Evolutionary conservation across 1,139 yeast genomes (phyloP).

Genomic region (Saccharomyces uvarum): DNA sequence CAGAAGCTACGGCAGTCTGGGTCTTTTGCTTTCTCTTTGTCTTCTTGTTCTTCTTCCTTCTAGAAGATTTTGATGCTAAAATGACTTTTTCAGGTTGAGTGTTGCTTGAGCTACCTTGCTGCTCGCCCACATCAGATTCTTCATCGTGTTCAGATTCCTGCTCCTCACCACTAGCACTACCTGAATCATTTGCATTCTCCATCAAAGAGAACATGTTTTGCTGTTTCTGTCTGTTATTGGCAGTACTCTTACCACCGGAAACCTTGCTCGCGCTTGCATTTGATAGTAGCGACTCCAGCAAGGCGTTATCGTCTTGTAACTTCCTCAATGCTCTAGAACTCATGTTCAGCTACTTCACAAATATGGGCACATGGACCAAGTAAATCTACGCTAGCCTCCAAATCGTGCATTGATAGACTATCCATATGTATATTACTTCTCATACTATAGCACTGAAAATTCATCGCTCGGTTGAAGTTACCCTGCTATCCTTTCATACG

Average conservation of each 20-base stretch:
- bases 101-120: constrained; percentile 8
- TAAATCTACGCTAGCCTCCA: neutral
- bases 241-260: neutral
- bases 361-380: neutral
- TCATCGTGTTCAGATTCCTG: constrained; percentile 10
- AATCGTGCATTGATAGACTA: neutral
- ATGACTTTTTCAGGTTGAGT: constrained; percentile 9
- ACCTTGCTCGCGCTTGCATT: constrained; percentile 2
- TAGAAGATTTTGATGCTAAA: constrained; percentile 9
- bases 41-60: constrained; percentile 20
- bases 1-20: constrained; percentile 6
- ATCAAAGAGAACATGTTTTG: constrained; percentile 50
- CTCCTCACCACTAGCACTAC: constrained; percentile 30
- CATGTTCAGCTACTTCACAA: constrained; percentile 35
- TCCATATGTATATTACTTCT: neutral
- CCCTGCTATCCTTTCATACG: neutral
- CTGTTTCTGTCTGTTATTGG: constrained; percentile 12
- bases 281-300: constrained; percentile 23
- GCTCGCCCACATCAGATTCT: neutral
- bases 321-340: constrained; percentile 61
- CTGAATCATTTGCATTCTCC: constrained; percentile 35
- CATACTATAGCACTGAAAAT: neutral
- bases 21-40: constrained; percentile 17
- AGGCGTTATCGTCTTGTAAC: constrained; percentile 39
- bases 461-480: neutral